A percentile compares a stretch with the other conserved stretches of the same genome.
phyloP scores from a whole-genome alignment of 2,329 filamentous ascomycete genomes.

The Amauroascus verrucosus region DNA sequence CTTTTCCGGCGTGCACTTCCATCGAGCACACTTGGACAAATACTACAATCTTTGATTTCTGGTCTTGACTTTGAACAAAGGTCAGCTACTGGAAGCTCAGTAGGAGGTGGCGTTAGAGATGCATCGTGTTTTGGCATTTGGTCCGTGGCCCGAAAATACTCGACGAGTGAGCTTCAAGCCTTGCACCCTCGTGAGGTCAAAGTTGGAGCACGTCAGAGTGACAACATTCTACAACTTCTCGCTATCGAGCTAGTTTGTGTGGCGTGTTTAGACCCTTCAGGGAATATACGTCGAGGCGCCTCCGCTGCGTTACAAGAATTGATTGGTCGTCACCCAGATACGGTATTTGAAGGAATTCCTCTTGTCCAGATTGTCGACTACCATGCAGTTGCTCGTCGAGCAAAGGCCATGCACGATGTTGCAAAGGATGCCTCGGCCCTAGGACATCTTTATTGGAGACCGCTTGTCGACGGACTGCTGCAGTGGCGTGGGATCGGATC shows the following conservation, averaged over 20 bases:
- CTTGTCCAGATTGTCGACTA: slow-evolving; percentile 89
- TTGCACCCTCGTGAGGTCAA: slow-evolving; percentile 39
- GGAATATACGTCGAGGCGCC: slow-evolving; percentile 84
- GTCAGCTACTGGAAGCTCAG: slow-evolving; percentile 68
- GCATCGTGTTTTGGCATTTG: slow-evolving; percentile 94
- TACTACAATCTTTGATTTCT: slow-evolving; percentile 65
- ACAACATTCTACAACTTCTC: slow-evolving; percentile 58
- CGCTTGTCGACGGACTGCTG: slow-evolving; percentile 59
- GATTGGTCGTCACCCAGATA: slow-evolving; percentile 84
- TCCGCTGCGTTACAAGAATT: slow-evolving; percentile 92
- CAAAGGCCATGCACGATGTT: slow-evolving; percentile 70
- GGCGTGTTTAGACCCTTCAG: slow-evolving; percentile 76
- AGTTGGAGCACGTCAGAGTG: slow-evolving; percentile 23
- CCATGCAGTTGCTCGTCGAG: slow-evolving; percentile 78
- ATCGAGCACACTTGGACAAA: slow-evolving; percentile 56
- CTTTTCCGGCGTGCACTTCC: slow-evolving; percentile 77
- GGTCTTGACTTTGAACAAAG: slow-evolving; percentile 84
- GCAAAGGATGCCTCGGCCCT: slow-evolving; percentile 59
- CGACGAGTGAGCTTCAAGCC: slow-evolving; percentile 61
- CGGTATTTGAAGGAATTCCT: slow-evolving; percentile 66
- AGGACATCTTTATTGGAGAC: slow-evolving; percentile 53
- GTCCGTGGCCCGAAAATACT: slow-evolving; percentile 80
- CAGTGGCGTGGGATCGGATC: slow-evolving; percentile 86
- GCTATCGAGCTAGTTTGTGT: slow-evolving; percentile 72
- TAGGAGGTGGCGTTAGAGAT: slow-evolving; percentile 85